Evolutionary conservation across 768 basidiomycete species (phyloP).

Genomic region (Amanita muscaria): DNA sequence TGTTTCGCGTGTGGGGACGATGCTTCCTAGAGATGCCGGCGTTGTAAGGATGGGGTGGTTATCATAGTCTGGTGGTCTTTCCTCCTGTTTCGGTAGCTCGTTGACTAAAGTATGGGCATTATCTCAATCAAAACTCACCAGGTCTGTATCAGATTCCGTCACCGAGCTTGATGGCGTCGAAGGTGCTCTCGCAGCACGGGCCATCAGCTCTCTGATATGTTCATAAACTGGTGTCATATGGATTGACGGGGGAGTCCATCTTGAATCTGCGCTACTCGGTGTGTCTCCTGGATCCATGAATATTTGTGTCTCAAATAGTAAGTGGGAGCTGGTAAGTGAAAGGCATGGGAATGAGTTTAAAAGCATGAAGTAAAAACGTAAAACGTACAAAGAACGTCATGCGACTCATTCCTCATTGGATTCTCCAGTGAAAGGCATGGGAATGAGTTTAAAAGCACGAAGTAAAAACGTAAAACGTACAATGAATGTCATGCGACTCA

Average conservation of each 20-base stretch:
- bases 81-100: neutral
- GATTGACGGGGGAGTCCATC: neutral
- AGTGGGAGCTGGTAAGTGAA: too few relatives aligned
- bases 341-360: too few relatives aligned
- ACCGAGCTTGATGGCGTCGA: neutral
- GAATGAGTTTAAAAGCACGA: too few relatives aligned
- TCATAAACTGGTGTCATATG: slow-evolving; percentile 1
- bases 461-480: too few relatives aligned
- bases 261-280: neutral
- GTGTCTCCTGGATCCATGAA: slow-evolving; percentile 2
- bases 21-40: neutral
- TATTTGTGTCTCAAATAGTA: neutral
- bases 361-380: too few relatives aligned
- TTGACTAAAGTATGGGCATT: neutral
- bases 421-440: too few relatives aligned
- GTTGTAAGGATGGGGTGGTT: slow-evolving; percentile 3
- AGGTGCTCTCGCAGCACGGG: neutral
- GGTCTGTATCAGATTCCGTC: neutral
- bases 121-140: slow-evolving; percentile 1
- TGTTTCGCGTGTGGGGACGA: neutral
- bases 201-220: neutral
- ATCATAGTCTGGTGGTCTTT: neutral
- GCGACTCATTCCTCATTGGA: too few relatives aligned
- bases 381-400: too few relatives aligned
- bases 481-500: too few relatives aligned